Percentiles rank a stretch among this genome's conserved stretches.
Evolutionary conservation across 1,284 basidiomycete genomes (phyloP).

Genomic region (Leccinum pachyderme): DNA sequence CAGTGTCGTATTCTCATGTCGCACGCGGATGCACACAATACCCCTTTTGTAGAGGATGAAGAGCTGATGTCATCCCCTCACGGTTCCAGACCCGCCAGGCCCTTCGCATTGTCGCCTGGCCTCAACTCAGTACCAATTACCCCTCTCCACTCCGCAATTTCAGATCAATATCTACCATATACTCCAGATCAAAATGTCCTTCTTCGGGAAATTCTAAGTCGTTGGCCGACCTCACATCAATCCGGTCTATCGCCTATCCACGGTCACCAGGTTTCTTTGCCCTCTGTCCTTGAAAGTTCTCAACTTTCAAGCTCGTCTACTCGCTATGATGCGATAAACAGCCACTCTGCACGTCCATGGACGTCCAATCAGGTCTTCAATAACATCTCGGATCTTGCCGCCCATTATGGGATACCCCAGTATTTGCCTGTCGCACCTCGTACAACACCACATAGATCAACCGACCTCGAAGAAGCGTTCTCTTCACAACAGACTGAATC

Average conservation of each 20-base stretch:
- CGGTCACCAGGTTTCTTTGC: constrained; percentile 35
- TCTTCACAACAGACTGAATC: constrained; percentile 18
- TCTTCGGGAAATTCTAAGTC: constrained; percentile 30
- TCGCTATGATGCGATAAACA: constrained; percentile 48
- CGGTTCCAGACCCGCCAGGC: constrained; percentile 42
- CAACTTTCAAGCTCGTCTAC: constrained; percentile 40
- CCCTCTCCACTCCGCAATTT: constrained; percentile 39
- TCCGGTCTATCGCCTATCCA: constrained; percentile 29
- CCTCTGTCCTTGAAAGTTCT: constrained; percentile 37
- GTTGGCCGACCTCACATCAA: constrained; percentile 30
- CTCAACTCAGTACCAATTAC: constrained; percentile 25
- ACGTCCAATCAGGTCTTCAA: constrained; percentile 47
- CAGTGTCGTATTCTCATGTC: constrained; percentile 19
- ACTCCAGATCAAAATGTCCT: constrained; percentile 38
- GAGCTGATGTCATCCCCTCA: constrained; percentile 39
- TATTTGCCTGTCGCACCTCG: constrained; percentile 63
- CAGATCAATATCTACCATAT: constrained; percentile 32
- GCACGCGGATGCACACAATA: constrained; percentile 25
- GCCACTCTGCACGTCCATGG: constrained; percentile 39
- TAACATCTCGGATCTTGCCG: constrained; percentile 55
- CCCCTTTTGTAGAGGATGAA: constrained; percentile 25
- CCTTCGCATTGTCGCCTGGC: constrained; percentile 40
- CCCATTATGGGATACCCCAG: constrained; percentile 74
- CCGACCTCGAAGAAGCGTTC: constrained; percentile 29
- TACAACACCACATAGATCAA: constrained; percentile 46